A percentile compares a stretch with the other conserved stretches of the same genome.
Conservation (phyloP, 176 grass and related monocot species). For the Chloris gayana region DNA sequence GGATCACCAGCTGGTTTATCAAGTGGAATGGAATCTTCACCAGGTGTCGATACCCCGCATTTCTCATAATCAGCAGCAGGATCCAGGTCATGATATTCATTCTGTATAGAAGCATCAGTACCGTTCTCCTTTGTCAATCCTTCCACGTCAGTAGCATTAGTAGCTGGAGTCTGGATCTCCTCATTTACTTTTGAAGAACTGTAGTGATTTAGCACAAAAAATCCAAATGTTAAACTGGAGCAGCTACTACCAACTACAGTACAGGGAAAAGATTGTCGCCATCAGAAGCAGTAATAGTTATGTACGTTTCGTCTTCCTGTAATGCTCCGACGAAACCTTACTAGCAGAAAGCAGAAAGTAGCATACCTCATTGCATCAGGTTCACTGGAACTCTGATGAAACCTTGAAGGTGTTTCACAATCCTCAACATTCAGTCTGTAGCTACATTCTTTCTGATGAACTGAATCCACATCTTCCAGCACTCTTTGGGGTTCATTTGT, state of each 20-base stretch:
- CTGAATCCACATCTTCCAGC: neutral
- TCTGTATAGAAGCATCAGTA: conserved; percentile 16
- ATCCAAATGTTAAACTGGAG: neutral
- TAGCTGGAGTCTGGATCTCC: conserved; percentile 41
- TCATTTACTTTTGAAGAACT: conserved; percentile 37
- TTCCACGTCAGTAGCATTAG: conserved; percentile 27
- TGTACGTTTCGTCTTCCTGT: neutral
- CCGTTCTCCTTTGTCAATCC: conserved; percentile 30
- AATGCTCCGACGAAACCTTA: neutral
- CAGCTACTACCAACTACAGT: neutral
- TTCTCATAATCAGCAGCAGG: neutral
- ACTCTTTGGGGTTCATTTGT: conserved; percentile 40
- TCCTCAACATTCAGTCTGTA: conserved; percentile 22
- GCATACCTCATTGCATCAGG: conserved; percentile 51
- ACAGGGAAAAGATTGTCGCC: conserved; percentile 3
- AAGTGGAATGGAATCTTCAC: conserved; percentile 26
- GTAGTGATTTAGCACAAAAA: neutral
- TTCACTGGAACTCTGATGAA: conserved; percentile 35
- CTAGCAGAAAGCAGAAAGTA: neutral
- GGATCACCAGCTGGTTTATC: conserved; percentile 25
- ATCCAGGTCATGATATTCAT: conserved; percentile 32
- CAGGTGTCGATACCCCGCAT: conserved; percentile 16
- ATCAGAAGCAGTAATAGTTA: conserved; percentile 15
- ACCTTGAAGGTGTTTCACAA: conserved; percentile 34
- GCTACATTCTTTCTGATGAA: conserved; percentile 10